Conservation (phyloP, 306 rosid species). For the Trichosanthes truncata region DNA sequence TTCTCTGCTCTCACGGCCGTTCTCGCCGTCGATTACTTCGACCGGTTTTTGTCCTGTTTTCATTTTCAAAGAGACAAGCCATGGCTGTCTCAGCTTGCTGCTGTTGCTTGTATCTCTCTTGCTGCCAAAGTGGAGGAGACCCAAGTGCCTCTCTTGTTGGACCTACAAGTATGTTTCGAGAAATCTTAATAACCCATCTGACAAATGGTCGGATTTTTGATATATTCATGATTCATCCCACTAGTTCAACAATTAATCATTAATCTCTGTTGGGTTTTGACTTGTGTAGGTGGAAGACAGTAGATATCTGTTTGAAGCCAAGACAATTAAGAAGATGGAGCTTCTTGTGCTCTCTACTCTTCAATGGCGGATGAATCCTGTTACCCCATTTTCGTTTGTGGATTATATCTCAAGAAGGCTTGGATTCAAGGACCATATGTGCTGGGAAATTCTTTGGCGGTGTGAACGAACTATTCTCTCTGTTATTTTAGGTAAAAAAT, state of each 20-base stretch:
- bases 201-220: background rate
- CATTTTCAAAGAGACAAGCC: constrained; percentile 48
- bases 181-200: background rate
- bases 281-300: constrained; percentile 55
- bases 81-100: constrained; percentile 78
- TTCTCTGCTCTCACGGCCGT: constrained; percentile 64
- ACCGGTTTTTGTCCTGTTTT: constrained; percentile 45
- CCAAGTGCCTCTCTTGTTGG: constrained; percentile 62
- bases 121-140: constrained; percentile 94
- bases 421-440: constrained; percentile 49
- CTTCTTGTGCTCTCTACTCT: constrained; percentile 85
- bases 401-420: constrained; percentile 60
- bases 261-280: background rate
- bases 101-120: constrained; percentile 73
- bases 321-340: constrained; percentile 73
- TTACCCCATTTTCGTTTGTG: constrained; percentile 65
- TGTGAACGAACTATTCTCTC: constrained; percentile 49
- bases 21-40: constrained; percentile 73
- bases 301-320: constrained; percentile 59
- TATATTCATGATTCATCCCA: background rate
- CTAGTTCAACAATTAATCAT: background rate
- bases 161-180: constrained; percentile 51
- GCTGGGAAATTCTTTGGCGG: constrained; percentile 46
- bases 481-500: constrained; percentile 38
- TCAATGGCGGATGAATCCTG: constrained; percentile 83